Evolutionary conservation across 495 filamentous ascomycete species (phyloP), one percentile per base, ranked within the genome.

Genomic region (Pseudomonodictys pantanalensis): DNA sequence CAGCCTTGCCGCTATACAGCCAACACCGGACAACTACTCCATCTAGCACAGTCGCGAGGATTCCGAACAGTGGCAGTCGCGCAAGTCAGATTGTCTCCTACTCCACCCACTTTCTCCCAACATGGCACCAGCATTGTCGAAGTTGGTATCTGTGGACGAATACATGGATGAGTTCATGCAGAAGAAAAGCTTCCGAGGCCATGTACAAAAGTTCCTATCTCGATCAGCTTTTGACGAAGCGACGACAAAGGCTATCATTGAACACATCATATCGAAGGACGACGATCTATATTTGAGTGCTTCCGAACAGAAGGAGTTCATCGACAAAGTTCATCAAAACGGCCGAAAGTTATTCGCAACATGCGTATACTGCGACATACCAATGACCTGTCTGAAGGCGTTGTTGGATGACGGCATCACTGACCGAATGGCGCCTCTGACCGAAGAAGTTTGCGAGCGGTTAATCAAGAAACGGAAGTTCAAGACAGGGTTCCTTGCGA

Each of bases 331-430:
- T 5, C 30, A 47, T 25, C 12, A 33, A 2, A 26, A 39, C 0
- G 53, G 2, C 4, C 42, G n/a, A 2, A 48, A 48, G 29, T 23
- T 57, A 15, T 57, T 57, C 28, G 42, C 43, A 12, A 49, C 42
- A 5, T 57, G 53, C 23, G 20, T 57, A 1, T 38, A 24, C 17
- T 35, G 28, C 29, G 17, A 15, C 6, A 18, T 47, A 9, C 17
- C 53, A 23, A 48, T 47, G 53, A 54, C 2, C 12, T 48, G 17
- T 38, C 53, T 57, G 29, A 47, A 57, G 25, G 20, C 7, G 3
- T 22, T 57, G 17, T 43, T 41, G 38, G 38, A 41, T 15, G 38
- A 41, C 38, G 38, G 12, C 12, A 4, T n/a, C 12, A n/a, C 38
- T 41, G 38, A 15, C 12, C 4, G n/a, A n/a, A n/a, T n/a, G n/a